These are phyloP conservation scores for Cryptosporidium tyzzeri DNA, from an alignment of 169 alveolate genomes.

Conservation along the genomic window DNA sequence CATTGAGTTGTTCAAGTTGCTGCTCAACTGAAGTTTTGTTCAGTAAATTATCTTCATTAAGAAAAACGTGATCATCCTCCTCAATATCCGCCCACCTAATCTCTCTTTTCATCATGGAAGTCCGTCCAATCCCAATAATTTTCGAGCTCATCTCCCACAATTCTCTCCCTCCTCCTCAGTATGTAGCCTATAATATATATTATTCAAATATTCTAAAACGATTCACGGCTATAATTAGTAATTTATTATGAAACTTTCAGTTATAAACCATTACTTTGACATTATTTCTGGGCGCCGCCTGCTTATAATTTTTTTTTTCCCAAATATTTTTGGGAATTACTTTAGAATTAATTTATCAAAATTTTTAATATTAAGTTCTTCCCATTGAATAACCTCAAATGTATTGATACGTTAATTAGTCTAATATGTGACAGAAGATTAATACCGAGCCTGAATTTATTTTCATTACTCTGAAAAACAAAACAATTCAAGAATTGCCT, in stretches of 20 bases:
- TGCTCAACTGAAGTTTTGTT: neutral
- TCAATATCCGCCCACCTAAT: conserved; percentile 33
- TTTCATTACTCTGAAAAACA: no score
- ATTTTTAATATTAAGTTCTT: no score
- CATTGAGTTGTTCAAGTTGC: neutral
- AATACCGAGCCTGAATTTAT: neutral
- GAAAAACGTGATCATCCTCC: conserved; percentile 1
- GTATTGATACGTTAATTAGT: no score
- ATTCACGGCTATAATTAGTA: no score
- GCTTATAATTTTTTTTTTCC: no score
- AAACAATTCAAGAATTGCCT: neutral
- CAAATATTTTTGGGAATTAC: no score
- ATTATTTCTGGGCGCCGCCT: neutral
- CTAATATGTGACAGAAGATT: neutral
- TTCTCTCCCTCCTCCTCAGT: neutral
- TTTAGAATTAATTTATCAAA: no score
- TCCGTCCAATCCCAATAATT: neutral
- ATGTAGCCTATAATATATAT: neutral
- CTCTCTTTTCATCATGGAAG: neutral
- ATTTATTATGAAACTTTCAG: no score
- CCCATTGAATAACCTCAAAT: no score
- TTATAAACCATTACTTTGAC: neutral
- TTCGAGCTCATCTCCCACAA: conserved; percentile 1
- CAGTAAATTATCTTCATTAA: neutral
- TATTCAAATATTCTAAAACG: neutral